Conservation (phyloP, 176 grass and related monocot species). For the bread wheat (Triticum aestivum) region DNA sequence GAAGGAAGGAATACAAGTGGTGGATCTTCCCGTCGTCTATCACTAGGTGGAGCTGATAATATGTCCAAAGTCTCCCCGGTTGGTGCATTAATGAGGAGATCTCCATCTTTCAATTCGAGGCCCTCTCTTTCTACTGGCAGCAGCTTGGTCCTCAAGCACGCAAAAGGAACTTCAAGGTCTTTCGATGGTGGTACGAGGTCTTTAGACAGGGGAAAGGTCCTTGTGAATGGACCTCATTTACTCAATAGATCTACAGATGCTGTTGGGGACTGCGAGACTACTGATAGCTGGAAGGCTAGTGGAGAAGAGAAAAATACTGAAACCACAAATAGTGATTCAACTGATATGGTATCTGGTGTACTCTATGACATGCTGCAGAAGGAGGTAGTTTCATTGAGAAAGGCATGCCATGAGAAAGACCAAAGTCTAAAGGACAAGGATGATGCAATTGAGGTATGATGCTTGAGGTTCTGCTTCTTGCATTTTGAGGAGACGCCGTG, state of each 20-base stretch:
- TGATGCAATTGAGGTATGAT: conserved; percentile 87
- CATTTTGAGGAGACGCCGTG: conserved; percentile 3
- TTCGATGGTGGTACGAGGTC: conserved; percentile 86
- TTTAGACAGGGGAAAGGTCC: conserved; percentile 48
- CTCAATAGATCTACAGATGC: conserved; percentile 61
- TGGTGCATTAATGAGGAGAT: conserved; percentile 59
- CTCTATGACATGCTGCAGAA: conserved; percentile 95
- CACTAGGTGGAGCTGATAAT: conserved; percentile 73
- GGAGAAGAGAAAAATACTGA: conserved; percentile 54
- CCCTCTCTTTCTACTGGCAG: conserved; percentile 66
- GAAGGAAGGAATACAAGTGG: conserved; percentile 62
- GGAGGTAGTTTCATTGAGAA: conserved; percentile 83
- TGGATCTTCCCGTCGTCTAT: conserved; percentile 66
- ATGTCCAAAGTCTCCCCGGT: conserved; percentile 57
- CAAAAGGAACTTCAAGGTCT: conserved; percentile 77
- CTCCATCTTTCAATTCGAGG: conserved; percentile 80
- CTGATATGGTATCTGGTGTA: conserved; percentile 74
- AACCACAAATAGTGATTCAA: conserved; percentile 39
- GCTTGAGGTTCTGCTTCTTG: conserved; percentile 13
- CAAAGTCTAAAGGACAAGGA: conserved; percentile 93
- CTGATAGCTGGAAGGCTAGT: conserved; percentile 47
- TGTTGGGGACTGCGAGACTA: conserved; percentile 43
- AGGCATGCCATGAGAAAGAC: conserved; percentile 87
- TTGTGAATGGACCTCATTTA: conserved; percentile 56
- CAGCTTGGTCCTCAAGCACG: conserved; percentile 67